phyloP scores from a whole-genome alignment of 2,329 filamentous ascomycete species.

The Periconia macrospinosa region DNA sequence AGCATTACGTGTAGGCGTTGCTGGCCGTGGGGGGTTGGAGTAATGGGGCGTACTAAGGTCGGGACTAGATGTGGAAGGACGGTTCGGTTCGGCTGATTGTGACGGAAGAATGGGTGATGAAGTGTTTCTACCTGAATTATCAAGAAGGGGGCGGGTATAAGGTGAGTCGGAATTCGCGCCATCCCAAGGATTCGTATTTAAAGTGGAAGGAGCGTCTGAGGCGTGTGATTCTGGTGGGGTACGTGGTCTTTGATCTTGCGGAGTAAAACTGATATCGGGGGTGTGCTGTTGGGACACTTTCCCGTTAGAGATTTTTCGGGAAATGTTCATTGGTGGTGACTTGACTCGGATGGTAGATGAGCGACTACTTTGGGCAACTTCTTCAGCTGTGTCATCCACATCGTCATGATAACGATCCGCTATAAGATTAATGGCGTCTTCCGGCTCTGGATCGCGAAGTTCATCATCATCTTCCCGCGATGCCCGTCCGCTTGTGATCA shows the following conservation, averaged over 20 bases:
- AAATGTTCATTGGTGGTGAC: constrained; percentile 24
- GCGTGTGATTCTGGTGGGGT: constrained; percentile 10
- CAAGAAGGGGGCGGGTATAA: constrained; percentile 7
- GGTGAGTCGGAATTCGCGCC: constrained; percentile 5
- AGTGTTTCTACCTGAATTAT: constrained; percentile 21
- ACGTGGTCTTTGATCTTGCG: constrained; percentile 9
- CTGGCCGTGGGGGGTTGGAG: constrained; percentile 12
- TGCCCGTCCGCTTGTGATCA: constrained; percentile 85
- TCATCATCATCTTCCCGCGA: constrained; percentile 61
- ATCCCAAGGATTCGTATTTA: constrained; percentile 35
- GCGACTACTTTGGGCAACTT: constrained; percentile 14
- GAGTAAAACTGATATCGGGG: constrained; percentile 26
- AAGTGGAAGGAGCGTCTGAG: constrained; percentile 21
- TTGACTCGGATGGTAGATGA: constrained; percentile 28
- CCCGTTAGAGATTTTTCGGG: constrained; percentile 14
- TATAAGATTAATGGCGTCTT: constrained; percentile 47
- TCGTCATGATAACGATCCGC: constrained; percentile 42
- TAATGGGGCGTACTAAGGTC: constrained; percentile 13
- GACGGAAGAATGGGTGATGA: constrained; percentile 35
- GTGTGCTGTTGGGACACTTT: constrained; percentile 22
- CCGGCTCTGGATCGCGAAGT: constrained; percentile 40
- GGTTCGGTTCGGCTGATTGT: constrained; percentile 21
- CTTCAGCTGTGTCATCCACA: constrained; percentile 13
- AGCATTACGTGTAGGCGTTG: constrained; percentile 15
- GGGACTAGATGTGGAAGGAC: constrained; percentile 17